Evolutionary conservation across 495 filamentous ascomycete species (phyloP), one percentile per base, ranked within the genome.

Genomic region (Penicillium diatomitis): DNA sequence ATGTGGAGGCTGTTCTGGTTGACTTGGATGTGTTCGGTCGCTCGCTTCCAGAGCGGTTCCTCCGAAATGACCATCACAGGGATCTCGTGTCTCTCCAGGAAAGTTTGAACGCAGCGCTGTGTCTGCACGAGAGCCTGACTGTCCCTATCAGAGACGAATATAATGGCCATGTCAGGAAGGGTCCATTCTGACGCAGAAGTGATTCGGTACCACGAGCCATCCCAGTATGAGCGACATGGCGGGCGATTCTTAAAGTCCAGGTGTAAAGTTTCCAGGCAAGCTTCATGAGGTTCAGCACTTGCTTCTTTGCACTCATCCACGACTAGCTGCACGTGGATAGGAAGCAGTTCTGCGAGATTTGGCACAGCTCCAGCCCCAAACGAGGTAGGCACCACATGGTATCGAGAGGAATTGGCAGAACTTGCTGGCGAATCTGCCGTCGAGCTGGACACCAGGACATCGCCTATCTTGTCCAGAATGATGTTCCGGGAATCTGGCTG

Each of bases 381-480:
- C 0, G 81, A 83, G 0, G 85, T 83, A 31, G 85, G 85, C 38
- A 90, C 80, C 51, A 89, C 81, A 66, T 85, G 87, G 64, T 83
- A 89, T 46, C 77, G 73, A 32, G 81, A 82, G 11, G 79, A 75
- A 48, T 75, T 72, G 28, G 70, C 61, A 38, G 76, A 74, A 56
- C 68, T 73, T 42, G 64, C 68, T 37, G 65, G 66, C 6, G 64
- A 68, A 20, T 60, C 61, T 51, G 59, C 56, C 44, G 61, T 61
- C 32, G 74, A 72, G 52, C 73, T 72, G 11, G 77, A 73, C 12
- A 78, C 74, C 41, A 81, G 55, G 40, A 86, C 83, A 51, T 79
- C 79, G 11, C 79, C 84, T 41, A 89, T 73, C 64, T 90, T 90
- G 58, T 84, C 78, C n/a, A 87, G 72, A 50, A 90, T 86, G 32